Base-by-base conservation (phyloP, 129 eudicot species). In the Logfia minima region DNA sequence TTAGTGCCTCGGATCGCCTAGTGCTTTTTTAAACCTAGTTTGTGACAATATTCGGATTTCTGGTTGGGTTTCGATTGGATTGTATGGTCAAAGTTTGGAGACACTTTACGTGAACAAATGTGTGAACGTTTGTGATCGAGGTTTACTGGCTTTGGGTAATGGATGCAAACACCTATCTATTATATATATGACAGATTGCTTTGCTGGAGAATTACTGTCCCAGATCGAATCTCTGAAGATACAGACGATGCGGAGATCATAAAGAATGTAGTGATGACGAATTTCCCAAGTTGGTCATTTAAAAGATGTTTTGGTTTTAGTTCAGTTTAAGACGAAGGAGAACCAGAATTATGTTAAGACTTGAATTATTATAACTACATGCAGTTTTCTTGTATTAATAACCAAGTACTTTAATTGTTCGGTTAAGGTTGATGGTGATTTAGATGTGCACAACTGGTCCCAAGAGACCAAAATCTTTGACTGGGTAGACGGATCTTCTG, bases 41-140 rank as follows among this genome's bases (percentile, higher is more conserved):
- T 89, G 97, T 56, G 84, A 70, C 21, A 87, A 87, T 74, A 58
- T 91, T 53, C 48, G 56, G 18, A 9, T 70, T 23, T 28, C 59
- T 1, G 92, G 92, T 32, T 91, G 95, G 95, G 75, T 80, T 60
- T 71, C 92, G 2, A 85, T 91, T 53, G 90, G 86, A 37, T 61
- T 61, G 52, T 45, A 75, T 66, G 87, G 95, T 76, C 77, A 17
- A 43, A 85, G 85, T 29, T 73, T 91, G 87, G 75, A 87, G 69
- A 70, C 34, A 60, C 86, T 91, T 52, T 92, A 89, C 53, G 92
- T 89, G 56, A 87, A 78, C 39, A 73, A 92, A 58, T 91, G 95
- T 59, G 59, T 75, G 52, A 77, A 86, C 17, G 70, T 91, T 2
- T 75, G 83, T 63, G 92, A 89, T 65, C 71, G 26, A 21, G 88